These are phyloP conservation scores for Solanum commersonii DNA, from an alignment of 257 asterid genomes.

Conservation along the genomic window DNA sequence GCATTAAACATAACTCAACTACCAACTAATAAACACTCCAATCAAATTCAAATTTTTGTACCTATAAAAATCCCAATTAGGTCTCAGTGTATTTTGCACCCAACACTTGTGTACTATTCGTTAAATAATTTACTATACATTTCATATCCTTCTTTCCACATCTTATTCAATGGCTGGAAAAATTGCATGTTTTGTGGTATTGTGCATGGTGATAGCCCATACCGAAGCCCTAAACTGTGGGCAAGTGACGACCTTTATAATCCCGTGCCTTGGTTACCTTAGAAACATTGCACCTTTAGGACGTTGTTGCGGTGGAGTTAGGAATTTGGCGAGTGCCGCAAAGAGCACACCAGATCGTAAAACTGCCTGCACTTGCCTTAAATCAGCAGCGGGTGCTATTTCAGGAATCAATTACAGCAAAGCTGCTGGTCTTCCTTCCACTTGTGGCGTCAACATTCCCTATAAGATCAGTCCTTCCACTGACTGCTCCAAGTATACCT, in stretches of 20 bases:
- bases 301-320: conserved; percentile 34
- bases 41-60: not conserved
- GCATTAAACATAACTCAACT: not conserved
- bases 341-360: conserved; percentile 26
- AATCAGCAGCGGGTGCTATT: conserved; percentile 9
- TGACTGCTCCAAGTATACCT: conserved; percentile 40
- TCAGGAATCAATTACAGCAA: not conserved
- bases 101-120: not conserved
- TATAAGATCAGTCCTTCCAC: conserved; percentile 49
- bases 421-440: conserved; percentile 42
- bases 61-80: not conserved
- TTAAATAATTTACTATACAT: not conserved
- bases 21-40: not conserved
- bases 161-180: not conserved
- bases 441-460: conserved; percentile 40
- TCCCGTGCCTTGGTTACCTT: conserved; percentile 29
- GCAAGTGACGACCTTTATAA: conserved; percentile 6
- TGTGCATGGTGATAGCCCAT: conserved; percentile 9
- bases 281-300: conserved; percentile 12
- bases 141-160: not conserved
- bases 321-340: conserved; percentile 15
- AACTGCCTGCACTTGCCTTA: conserved; percentile 26
- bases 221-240: conserved; percentile 27
- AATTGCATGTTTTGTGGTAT: not conserved
- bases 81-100: not conserved